Evolutionary conservation across 495 filamentous ascomycete genomes (phyloP).

Genomic region (Neurospora sublineolata): DNA sequence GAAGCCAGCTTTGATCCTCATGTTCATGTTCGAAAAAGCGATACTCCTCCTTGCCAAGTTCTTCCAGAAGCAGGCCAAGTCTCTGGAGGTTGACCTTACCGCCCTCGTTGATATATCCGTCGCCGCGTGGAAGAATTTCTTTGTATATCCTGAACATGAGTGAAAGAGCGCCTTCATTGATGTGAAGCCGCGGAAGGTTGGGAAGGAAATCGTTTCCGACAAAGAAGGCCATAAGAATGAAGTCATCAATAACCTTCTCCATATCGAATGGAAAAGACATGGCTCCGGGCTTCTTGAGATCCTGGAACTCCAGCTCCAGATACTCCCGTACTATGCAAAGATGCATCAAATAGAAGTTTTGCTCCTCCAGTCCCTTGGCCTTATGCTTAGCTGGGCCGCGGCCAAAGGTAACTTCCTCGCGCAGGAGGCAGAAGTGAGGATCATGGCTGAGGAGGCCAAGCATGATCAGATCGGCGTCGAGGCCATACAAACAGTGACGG

Average conservation of each 20-base stretch:
- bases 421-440: constrained; percentile 92
- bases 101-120: constrained; percentile 93
- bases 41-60: constrained; percentile 70
- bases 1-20: constrained; percentile 83
- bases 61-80: constrained; percentile 66
- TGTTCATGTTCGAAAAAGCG: constrained; percentile 84
- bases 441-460: constrained; percentile 92
- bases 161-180: constrained; percentile 92
- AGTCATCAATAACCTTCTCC: constrained; percentile 96
- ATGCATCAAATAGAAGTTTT: constrained; percentile 98
- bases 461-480: constrained; percentile 99
- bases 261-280: constrained; percentile 79
- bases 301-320: constrained; percentile 91
- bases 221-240: constrained; percentile 99
- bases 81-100: constrained; percentile 81
- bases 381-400: constrained; percentile 64
- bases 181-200: constrained; percentile 90
- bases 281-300: constrained; percentile 64
- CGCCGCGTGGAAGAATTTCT: constrained; percentile 69
- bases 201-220: constrained; percentile 99
- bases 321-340: constrained; percentile 96
- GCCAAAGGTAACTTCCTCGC: constrained; percentile 97
- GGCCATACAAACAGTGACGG: constrained; percentile 91
- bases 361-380: constrained; percentile 91
- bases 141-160: constrained; percentile 98